These are phyloP conservation scores for Globisporangium camurandrum DNA, from an alignment of 352 stramenopile species.

Conservation along the genomic window DNA sequence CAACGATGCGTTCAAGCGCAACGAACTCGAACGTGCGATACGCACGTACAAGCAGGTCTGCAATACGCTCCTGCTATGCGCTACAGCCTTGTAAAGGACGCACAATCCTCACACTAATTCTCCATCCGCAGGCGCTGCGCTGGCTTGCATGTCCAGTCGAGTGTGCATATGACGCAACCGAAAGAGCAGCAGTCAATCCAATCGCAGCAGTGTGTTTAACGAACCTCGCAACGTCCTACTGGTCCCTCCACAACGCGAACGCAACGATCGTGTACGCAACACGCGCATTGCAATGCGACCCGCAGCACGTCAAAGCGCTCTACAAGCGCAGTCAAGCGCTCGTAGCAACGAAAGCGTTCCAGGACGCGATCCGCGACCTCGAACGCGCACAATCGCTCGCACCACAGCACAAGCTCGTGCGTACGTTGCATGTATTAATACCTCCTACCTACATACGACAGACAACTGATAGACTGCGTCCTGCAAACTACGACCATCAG, in stretches of 20 bases:
- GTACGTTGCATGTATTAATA: no score
- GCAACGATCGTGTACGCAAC: slow-evolving; percentile 44
- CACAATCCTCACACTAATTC: not conserved
- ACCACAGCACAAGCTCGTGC: slow-evolving; percentile 36
- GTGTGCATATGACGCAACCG: slow-evolving; percentile 27
- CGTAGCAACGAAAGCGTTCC: slow-evolving; percentile 43
- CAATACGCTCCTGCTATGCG: not conserved
- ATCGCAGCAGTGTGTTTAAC: slow-evolving; percentile 40
- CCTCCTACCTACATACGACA: no score
- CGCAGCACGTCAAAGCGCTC: slow-evolving; percentile 48
- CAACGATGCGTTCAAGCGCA: slow-evolving; percentile 47
- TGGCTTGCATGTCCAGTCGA: slow-evolving; percentile 46
- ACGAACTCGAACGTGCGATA: slow-evolving; percentile 22
- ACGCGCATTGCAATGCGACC: slow-evolving; percentile 31
- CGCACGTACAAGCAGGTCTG: slow-evolving; percentile 34
- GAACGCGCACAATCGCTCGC: slow-evolving; percentile 24
- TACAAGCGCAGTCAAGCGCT: slow-evolving; percentile 63
- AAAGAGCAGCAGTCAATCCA: slow-evolving; percentile 22
- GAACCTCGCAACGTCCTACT: slow-evolving; percentile 61
- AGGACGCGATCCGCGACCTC: slow-evolving; percentile 47
- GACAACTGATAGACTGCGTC: not conserved
- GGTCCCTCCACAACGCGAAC: slow-evolving; percentile 30
- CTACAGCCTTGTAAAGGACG: no score
- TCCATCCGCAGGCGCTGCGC: slow-evolving; percentile 22
- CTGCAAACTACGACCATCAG: not conserved